phyloP scores from a whole-genome alignment of 2,329 filamentous ascomycete genomes.

The Cladosporium sp. region DNA sequence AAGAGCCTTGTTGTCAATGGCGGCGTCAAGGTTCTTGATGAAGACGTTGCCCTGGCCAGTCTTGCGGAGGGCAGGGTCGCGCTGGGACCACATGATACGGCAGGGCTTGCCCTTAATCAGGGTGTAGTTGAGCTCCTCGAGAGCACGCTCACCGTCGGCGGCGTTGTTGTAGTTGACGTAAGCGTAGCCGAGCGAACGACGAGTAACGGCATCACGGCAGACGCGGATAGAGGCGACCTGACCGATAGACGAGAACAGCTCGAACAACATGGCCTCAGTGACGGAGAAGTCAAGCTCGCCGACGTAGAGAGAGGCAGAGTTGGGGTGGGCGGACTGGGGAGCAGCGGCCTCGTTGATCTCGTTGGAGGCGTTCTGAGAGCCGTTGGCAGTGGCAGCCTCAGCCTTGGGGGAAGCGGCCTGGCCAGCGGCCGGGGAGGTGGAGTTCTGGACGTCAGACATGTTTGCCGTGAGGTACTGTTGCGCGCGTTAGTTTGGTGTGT shows the following conservation, averaged over 20 bases:
- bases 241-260: constrained; percentile 99
- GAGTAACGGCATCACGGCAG: constrained; percentile 97
- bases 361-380: constrained; percentile 62
- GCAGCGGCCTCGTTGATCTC: constrained; percentile 66
- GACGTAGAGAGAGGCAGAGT: constrained; percentile 97
- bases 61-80: constrained; percentile 97
- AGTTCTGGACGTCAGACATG: constrained; percentile 48
- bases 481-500: constrained; percentile 3
- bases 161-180: constrained; percentile 99
- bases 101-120: constrained; percentile 98
- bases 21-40: constrained; percentile 99
- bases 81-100: constrained; percentile 99
- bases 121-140: constrained; percentile 99
- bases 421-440: constrained; percentile 63
- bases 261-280: constrained; percentile 99
- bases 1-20: constrained; percentile 99
- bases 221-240: constrained; percentile 99
- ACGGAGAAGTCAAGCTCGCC: constrained; percentile 97
- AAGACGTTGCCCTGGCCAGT: constrained; percentile 99
- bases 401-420: constrained; percentile 66
- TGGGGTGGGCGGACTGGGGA: constrained; percentile 69
- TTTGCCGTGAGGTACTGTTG: constrained; percentile 22
- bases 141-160: constrained; percentile 91
- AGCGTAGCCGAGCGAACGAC: constrained; percentile 96
- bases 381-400: constrained; percentile 62